Conservation (phyloP, 179 eudicot genomes). For the Gypsophila paniculata region DNA sequence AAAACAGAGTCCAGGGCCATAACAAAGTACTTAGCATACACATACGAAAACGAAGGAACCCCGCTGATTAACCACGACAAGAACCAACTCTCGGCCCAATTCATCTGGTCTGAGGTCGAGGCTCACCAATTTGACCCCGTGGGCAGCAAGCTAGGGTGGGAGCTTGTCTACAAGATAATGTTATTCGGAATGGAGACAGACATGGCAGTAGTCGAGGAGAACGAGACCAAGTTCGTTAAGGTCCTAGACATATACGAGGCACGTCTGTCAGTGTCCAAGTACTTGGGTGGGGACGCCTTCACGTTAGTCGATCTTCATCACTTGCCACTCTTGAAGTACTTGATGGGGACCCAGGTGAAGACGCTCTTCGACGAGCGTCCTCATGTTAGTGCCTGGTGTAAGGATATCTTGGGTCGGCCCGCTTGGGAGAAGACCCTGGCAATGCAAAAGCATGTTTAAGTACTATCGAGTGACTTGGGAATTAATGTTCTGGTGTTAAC, state of each 20-base stretch:
- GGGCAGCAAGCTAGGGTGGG: slow-evolving; percentile 36
- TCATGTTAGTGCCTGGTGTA: slow-evolving; percentile 39
- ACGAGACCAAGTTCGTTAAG: slow-evolving; percentile 28
- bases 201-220: slow-evolving; percentile 29
- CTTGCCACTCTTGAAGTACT: slow-evolving; percentile 31
- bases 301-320: slow-evolving; percentile 46
- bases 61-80: slow-evolving; percentile 31
- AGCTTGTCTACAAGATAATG: slow-evolving; percentile 31
- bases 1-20: slow-evolving; percentile 71
- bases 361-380: slow-evolving; percentile 33
- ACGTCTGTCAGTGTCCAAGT: slow-evolving; percentile 30
- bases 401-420: slow-evolving; percentile 40
- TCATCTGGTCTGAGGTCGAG: slow-evolving; percentile 60
- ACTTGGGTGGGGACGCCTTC: slow-evolving; percentile 44
- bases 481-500: neutral
- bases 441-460: slow-evolving; percentile 9
- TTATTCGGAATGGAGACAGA: slow-evolving; percentile 35
- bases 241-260: slow-evolving; percentile 43
- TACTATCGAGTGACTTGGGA: neutral
- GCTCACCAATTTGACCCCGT: slow-evolving; percentile 46
- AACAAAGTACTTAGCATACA: slow-evolving; percentile 41
- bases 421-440: slow-evolving; percentile 44
- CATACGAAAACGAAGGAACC: slow-evolving; percentile 45
- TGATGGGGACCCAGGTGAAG: slow-evolving; percentile 28
- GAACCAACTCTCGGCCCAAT: slow-evolving; percentile 38